Base-by-base conservation (phyloP, 495 filamentous ascomycete species). In the Penicillium paradoxum region DNA sequence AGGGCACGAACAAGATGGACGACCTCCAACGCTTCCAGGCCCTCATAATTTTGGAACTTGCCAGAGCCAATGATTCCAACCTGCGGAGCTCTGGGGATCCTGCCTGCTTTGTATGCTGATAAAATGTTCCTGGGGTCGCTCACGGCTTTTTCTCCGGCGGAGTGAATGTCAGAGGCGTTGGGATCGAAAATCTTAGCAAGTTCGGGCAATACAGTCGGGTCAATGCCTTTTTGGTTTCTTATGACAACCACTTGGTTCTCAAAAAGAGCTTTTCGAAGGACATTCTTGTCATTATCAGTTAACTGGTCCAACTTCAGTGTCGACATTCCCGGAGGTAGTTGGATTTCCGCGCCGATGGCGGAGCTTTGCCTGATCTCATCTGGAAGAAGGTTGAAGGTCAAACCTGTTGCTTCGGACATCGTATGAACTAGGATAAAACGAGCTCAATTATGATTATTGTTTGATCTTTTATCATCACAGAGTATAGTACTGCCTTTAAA, bases 61-160 rank as follows among this genome's bases (percentile, higher is more conserved):
- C 52, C 52, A 11, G 52, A 54, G 0, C 52, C 52, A 27, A 54
- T 48, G n/a, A 54, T 54, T 42, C 52, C 52, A 49, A 54, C 52
- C 5, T 54, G 52, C 1, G 44, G 52, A 19, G 52, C 52, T n/a
- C 24, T 49, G 9, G 52, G 56, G 30, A 58, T 58, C 43, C 56
- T 42, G 3, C 50, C 50, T 11, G 56, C 45, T 36, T 58, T 54
- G 33, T 54, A 58, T n/a, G 51, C 50, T 7, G 56, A 58, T 10
- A 58, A 22, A 15, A 58, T 54, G 22, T 58, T 54, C 27, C 39
- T 50, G 15, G 51, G 56, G 27, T 58, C 39, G 17, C 51, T 54
- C 4, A 58, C 50, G 11, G 56, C 51, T 40, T 58, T 58, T 43
- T 54, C 51, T 6, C 50, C 56, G 3, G 51, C 56, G 1, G 52